phyloP scores from a whole-genome alignment of 2,329 filamentous ascomycete genomes.

The Alternaria dauci region DNA sequence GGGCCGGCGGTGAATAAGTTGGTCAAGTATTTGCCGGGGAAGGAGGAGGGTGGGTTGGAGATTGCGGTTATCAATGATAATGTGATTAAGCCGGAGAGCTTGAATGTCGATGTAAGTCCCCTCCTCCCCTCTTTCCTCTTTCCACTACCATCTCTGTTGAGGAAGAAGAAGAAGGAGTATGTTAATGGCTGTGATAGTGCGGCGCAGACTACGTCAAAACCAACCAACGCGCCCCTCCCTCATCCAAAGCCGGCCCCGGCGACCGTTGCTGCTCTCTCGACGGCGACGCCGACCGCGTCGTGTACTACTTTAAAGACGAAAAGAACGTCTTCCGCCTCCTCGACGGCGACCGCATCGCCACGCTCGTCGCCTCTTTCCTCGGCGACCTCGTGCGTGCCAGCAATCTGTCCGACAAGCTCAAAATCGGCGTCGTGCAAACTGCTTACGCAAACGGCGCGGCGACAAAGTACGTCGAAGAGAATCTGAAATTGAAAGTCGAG shows the following conservation, averaged over 20 bases:
- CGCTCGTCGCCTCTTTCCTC: slow-evolving; percentile 91
- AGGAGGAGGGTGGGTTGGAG: slow-evolving; percentile 70
- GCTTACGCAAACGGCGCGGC: slow-evolving; percentile 97
- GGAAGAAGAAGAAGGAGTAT: too few relatives aligned
- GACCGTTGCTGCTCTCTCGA: slow-evolving; percentile 90
- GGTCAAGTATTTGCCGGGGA: slow-evolving; percentile 79
- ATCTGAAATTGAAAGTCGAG: slow-evolving; percentile 85
- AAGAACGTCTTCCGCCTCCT: slow-evolving; percentile 88
- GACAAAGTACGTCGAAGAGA: slow-evolving; percentile 89
- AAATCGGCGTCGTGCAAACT: slow-evolving; percentile 94
- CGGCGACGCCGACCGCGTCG: slow-evolving; percentile 92
- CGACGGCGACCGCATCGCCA: slow-evolving; percentile 96
- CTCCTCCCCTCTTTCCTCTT: too few relatives aligned
- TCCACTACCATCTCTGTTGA: too few relatives aligned
- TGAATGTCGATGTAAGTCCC: slow-evolving; percentile 81
- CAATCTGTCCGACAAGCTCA: slow-evolving; percentile 80
- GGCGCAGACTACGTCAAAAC: slow-evolving; percentile 99
- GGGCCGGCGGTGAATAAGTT: slow-evolving; percentile 89
- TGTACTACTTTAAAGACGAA: slow-evolving; percentile 91
- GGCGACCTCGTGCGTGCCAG: slow-evolving; percentile 75
- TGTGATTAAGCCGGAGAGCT: slow-evolving; percentile 83
- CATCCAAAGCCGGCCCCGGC: slow-evolving; percentile 76
- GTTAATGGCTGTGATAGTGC: slow-evolving; percentile 62
- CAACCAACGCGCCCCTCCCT: slow-evolving; percentile 86
- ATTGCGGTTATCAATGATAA: slow-evolving; percentile 93